Percentiles rank a stretch among this genome's conserved stretches.
Conservation (phyloP, 768 basidiomycete species). For the Bullera alba region DNA sequence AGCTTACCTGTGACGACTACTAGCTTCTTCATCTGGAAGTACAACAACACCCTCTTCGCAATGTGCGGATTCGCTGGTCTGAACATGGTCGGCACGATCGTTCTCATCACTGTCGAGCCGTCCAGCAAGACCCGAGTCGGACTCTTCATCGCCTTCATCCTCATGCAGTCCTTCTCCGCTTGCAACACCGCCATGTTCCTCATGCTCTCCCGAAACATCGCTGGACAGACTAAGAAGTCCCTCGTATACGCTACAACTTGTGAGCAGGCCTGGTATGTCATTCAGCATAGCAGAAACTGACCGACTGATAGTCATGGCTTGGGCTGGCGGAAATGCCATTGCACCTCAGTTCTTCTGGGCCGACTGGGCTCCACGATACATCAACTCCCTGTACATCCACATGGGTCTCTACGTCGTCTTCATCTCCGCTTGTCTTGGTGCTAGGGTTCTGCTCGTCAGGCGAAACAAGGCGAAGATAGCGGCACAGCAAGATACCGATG, state of each 20-base stretch:
- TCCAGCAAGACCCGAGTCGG: conserved; percentile 49
- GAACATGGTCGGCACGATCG: conserved; percentile 52
- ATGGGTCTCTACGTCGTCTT: conserved; percentile 51
- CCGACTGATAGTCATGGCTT: conserved; percentile 46
- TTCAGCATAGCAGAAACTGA: conserved; percentile 47
- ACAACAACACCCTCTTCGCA: conserved; percentile 49
- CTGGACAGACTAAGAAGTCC: conserved; percentile 54
- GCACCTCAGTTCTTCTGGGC: conserved; percentile 53
- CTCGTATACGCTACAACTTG: conserved; percentile 46
- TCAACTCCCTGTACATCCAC: conserved; percentile 52
- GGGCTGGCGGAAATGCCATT: conserved; percentile 55
- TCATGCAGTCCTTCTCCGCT: conserved; percentile 14
- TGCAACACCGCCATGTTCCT: conserved; percentile 46
- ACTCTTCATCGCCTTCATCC: conserved; percentile 53
- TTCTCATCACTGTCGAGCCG: conserved; percentile 51
- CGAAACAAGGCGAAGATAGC: conserved; percentile 19
- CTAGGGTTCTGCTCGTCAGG: conserved; percentile 44
- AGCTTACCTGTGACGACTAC: background rate
- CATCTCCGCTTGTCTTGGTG: conserved; percentile 40
- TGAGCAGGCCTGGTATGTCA: conserved; percentile 42
- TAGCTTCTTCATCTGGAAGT: background rate
- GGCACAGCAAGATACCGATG: conserved; percentile 36
- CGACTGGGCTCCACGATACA: conserved; percentile 52
- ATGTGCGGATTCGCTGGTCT: conserved; percentile 52
- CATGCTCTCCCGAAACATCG: conserved; percentile 52